These are phyloP conservation scores for Candida tibetensis DNA, from an alignment of 805 yeast species.

Conservation along the genomic window DNA sequence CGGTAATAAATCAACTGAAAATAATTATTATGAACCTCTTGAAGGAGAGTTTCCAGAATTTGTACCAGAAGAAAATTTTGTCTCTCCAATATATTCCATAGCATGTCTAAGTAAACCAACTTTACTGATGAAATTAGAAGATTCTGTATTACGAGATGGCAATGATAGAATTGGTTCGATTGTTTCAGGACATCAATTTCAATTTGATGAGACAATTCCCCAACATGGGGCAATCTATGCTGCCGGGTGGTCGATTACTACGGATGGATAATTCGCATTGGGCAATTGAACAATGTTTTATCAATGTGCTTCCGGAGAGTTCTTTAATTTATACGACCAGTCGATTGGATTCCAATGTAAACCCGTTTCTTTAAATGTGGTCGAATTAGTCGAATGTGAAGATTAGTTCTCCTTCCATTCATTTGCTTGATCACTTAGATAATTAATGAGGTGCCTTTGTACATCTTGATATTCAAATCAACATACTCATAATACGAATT, in stretches of 20 bases:
- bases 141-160: conserved; percentile 31
- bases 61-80: conserved; percentile 6
- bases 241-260: conserved; percentile 38
- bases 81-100: conserved; percentile 26
- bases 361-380: conserved; percentile 36
- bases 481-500: no score
- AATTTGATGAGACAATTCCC: conserved; percentile 42
- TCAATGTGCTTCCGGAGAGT: conserved; percentile 41
- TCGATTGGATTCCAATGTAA: conserved; percentile 33
- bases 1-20: no score
- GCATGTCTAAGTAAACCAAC: conserved; percentile 26
- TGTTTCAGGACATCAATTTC: conserved; percentile 38
- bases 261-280: conserved; percentile 30
- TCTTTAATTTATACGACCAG: conserved; percentile 36
- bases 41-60: no score
- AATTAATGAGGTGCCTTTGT: no score
- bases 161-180: conserved; percentile 36
- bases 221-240: conserved; percentile 38
- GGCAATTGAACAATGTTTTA: conserved; percentile 32
- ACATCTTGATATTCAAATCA: no score
- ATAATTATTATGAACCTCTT: no score
- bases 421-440: no score
- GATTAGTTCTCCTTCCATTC: no score
- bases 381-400: conserved; percentile 33
- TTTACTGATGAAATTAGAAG: conserved; percentile 27